Evolutionary conservation across 306 rosid species (phyloP).

Genomic region (Coriaria nepalensis): DNA sequence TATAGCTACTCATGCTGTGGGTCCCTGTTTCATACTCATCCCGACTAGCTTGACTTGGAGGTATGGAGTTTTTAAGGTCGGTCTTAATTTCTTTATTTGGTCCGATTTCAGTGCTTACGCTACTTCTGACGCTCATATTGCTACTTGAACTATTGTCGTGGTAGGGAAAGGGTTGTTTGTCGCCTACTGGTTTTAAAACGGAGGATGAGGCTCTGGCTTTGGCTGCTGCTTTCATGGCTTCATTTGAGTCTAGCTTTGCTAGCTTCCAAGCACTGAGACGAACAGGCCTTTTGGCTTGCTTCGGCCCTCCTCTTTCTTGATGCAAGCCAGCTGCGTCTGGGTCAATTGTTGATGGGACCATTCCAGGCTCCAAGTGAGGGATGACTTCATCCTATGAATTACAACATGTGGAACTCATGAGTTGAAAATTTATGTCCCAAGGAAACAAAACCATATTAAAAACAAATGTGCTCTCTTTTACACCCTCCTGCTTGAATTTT

Average conservation of each 20-base stretch:
- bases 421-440: background rate
- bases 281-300: slow-evolving; percentile 56
- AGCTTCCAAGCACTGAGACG: slow-evolving; percentile 94
- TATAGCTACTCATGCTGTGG: slow-evolving; percentile 87
- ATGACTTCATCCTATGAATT: slow-evolving; percentile 70
- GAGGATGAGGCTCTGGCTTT: slow-evolving; percentile 98
- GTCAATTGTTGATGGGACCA: slow-evolving; percentile 90
- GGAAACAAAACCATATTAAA: no score
- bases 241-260: slow-evolving; percentile 77
- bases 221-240: slow-evolving; percentile 83
- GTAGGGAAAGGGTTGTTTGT: slow-evolving; percentile 34
- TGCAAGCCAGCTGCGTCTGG: slow-evolving; percentile 71
- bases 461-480: no score
- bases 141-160: slow-evolving; percentile 76
- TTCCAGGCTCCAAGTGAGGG: slow-evolving; percentile 98
- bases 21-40: slow-evolving; percentile 92
- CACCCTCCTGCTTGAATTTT: no score
- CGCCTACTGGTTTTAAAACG: slow-evolving; percentile 72
- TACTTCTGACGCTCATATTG: slow-evolving; percentile 78
- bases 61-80: slow-evolving; percentile 45
- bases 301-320: slow-evolving; percentile 51
- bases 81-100: slow-evolving; percentile 54
- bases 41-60: slow-evolving; percentile 82
- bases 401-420: slow-evolving; percentile 8
- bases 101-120: slow-evolving; percentile 68